A percentile compares a stretch with the other conserved stretches of the same genome.
Conservation (phyloP, 176 grass and related monocot genomes). For the Dendrocalamus sinicus region DNA sequence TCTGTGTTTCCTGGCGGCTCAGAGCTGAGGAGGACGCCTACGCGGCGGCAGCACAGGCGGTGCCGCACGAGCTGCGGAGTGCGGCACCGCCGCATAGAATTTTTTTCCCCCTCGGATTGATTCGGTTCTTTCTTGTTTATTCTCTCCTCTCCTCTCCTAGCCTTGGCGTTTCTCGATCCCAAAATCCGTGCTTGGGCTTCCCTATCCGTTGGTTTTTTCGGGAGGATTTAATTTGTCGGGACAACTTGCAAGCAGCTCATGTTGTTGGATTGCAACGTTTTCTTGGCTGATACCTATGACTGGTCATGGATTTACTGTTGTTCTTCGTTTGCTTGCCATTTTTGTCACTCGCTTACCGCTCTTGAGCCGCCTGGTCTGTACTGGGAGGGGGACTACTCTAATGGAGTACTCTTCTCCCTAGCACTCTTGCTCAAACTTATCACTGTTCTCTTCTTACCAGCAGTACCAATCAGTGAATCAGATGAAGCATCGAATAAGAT, state of each 20-base stretch:
- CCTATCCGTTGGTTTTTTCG: slow-evolving; percentile 5
- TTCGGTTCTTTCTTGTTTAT: not conserved
- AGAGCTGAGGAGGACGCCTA: no score
- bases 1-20: no score
- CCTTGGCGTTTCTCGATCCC: slow-evolving; percentile 31
- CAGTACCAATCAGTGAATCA: not conserved
- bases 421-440: not conserved
- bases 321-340: not conserved
- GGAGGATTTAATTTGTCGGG: not conserved
- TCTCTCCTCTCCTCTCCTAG: not conserved
- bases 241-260: slow-evolving; percentile 6
- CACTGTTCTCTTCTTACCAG: not conserved
- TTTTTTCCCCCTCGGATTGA: slow-evolving; percentile 16
- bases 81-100: no score
- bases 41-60: no score
- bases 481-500: not conserved
- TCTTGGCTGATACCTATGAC: slow-evolving; percentile 21
- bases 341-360: not conserved
- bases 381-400: not conserved
- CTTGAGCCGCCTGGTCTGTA: not conserved
- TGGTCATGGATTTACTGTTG: not conserved
- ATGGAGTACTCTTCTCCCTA: not conserved
- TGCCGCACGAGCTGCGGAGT: no score
- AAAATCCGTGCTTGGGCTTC: slow-evolving; percentile 18
- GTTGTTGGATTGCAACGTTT: slow-evolving; percentile 24